A percentile compares a stretch with the other conserved stretches of the same genome.
Conservation (phyloP, 1,139 yeast genomes). For the Zygoascus sp. region DNA sequence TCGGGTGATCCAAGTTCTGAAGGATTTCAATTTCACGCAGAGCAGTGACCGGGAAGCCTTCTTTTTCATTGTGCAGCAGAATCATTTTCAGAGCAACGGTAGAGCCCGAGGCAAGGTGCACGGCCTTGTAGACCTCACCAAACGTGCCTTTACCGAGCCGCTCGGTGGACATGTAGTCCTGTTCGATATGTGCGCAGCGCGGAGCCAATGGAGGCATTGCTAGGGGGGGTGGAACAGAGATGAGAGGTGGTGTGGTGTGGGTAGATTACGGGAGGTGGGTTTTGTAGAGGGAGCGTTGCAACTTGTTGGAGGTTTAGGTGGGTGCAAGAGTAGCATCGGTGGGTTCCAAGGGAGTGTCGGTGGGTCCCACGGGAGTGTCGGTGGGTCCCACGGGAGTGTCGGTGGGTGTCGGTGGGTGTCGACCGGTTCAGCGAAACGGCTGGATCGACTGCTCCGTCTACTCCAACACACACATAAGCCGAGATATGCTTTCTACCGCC, state of each 20-base stretch:
- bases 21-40: conserved; percentile 85
- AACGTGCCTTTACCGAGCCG: conserved; percentile 94
- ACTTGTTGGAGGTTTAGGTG: no score
- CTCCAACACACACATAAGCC: no score
- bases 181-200: conserved; percentile 34
- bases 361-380: no score
- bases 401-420: no score
- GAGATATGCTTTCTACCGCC: no score
- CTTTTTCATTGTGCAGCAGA: conserved; percentile 76
- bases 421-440: no score
- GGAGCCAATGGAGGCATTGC: conserved; percentile 10
- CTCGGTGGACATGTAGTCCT: conserved; percentile 52
- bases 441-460: neutral
- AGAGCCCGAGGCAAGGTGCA: conserved; percentile 44
- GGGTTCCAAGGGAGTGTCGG: no score
- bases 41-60: conserved; percentile 94
- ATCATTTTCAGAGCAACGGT: conserved; percentile 84
- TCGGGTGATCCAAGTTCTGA: conserved; percentile 62
- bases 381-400: no score
- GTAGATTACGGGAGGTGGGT: no score
- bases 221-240: neutral
- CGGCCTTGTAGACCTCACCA: conserved; percentile 72
- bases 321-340: no score
- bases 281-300: no score
- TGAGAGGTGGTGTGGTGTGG: neutral